Conservation (phyloP, 306 rosid genomes). For the Abrus precatorius region DNA sequence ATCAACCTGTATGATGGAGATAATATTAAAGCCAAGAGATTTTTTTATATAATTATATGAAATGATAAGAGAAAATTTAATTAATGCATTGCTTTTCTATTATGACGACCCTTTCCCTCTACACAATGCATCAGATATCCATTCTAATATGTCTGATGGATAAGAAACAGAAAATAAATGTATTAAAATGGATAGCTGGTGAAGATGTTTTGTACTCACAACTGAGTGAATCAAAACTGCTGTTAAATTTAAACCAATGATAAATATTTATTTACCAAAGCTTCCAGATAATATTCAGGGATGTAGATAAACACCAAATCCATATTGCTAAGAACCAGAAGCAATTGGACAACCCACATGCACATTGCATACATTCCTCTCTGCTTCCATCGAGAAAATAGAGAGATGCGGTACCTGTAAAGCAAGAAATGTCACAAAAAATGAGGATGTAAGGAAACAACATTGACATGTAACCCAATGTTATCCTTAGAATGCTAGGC, state of each 20-base stretch:
- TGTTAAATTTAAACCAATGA: conserved; percentile 27
- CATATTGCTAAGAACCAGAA: conserved; percentile 88
- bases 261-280: conserved; percentile 71
- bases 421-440: conserved; percentile 24
- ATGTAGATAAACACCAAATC: conserved; percentile 76
- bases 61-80: conserved; percentile 35
- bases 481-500: background rate
- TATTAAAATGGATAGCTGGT: conserved; percentile 1
- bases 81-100: conserved; percentile 27
- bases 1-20: conserved; percentile 74
- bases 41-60: background rate
- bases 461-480: conserved; percentile 19
- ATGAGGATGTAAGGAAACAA: background rate
- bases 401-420: conserved; percentile 82
- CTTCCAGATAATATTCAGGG: conserved; percentile 93
- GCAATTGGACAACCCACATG: conserved; percentile 96
- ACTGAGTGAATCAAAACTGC: conserved; percentile 15
- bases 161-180: background rate
- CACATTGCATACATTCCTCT: conserved; percentile 99
- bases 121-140: conserved; percentile 1
- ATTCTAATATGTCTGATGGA: conserved; percentile 35
- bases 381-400: conserved; percentile 90
- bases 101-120: conserved; percentile 31
- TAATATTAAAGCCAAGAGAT: conserved; percentile 11
- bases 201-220: conserved; percentile 34